Evolutionary conservation across 805 yeast genomes (phyloP), one percentile per base, ranked within the genome.

Genomic region (Metschnikowia picachoensis): DNA sequence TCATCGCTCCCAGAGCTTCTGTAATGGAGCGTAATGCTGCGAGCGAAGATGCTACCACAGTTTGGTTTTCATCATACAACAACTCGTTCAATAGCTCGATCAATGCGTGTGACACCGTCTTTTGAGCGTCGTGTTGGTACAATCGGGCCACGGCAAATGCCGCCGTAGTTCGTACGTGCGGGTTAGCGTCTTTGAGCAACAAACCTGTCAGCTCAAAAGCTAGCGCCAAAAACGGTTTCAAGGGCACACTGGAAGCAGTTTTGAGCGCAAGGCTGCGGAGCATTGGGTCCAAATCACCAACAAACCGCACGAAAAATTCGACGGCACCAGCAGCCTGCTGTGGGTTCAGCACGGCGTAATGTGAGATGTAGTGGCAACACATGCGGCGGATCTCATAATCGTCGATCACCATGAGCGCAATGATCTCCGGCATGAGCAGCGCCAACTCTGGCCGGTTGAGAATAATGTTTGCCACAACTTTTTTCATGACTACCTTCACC

Each of bases 361-460:
- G 75, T 25, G 76, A 68, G 16, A 90, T 61, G 56, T 74, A 90
- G 38, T 85, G 78, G 57, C 80, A 82, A 52, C 91, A 83, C 69
- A 88, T 73, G 50, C 85, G 77, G 59, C 87, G 80, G 43, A 84
- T 71, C 53, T 87, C 95, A 29, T 81, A 48, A 64, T 88, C 95
- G 53, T 76, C 76, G 27, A 54, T 62, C 38, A 72, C 70, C 58
- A 85, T 68, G n/a, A 83, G 65, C 31, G 62, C 59, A 7, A 79
- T 48, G 7, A 88, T 76, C 42, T 87, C 95, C 1, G 83, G 82
- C 58, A 83, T 78, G 44, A 92, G 61, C 15, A 67, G 62, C 10
- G 80, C 72, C 79, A 90, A 79, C 59, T 92, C 97, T 46, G 76
- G 76, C 62, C 87, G 88, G 41, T 90, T 89, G 65, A 89, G 74